Conservation (phyloP, 495 filamentous ascomycete species). For the Penicillium simplicissimum region DNA sequence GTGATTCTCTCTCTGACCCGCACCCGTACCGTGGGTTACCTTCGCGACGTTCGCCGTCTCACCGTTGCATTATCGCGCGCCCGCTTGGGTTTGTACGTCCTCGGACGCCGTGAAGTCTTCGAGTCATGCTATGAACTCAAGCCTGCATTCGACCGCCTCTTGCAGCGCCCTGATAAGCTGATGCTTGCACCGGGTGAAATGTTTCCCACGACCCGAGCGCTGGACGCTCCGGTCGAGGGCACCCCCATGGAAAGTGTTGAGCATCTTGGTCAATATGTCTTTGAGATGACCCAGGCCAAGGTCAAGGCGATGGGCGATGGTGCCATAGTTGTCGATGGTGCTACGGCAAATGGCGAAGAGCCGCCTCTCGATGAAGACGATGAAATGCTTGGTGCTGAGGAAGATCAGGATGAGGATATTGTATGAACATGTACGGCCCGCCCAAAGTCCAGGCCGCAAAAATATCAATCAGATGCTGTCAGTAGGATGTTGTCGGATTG, state of each 20-base stretch:
- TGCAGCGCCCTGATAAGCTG: constrained; percentile 73
- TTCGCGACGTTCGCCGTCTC: constrained; percentile 89
- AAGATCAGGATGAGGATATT: constrained; percentile 38
- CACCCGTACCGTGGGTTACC: constrained; percentile 86
- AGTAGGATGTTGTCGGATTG: neutral
- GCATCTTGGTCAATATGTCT: constrained; percentile 95
- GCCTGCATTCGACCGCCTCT: constrained; percentile 77
- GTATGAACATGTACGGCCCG: constrained; percentile 29
- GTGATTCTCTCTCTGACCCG: constrained; percentile 90
- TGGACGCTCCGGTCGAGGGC: constrained; percentile 58
- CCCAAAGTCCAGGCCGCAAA: neutral
- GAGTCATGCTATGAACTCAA: constrained; percentile 85
- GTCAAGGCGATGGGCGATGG: constrained; percentile 60
- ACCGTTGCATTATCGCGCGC: constrained; percentile 97
- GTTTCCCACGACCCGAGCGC: constrained; percentile 66
- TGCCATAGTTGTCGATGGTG: constrained; percentile 35
- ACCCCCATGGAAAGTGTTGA: constrained; percentile 85
- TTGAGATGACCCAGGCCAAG: constrained; percentile 91
- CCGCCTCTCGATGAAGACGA: constrained; percentile 49
- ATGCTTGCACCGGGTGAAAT: constrained; percentile 81
- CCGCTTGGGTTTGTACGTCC: constrained; percentile 86
- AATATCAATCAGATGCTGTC: neutral
- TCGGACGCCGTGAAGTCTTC: constrained; percentile 88
- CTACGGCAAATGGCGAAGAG: constrained; percentile 41
- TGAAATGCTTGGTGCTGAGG: constrained; percentile 38